These are phyloP conservation scores for Exidia glandulosa DNA, from an alignment of 768 basidiomycete genomes.

Conservation along the genomic window DNA sequence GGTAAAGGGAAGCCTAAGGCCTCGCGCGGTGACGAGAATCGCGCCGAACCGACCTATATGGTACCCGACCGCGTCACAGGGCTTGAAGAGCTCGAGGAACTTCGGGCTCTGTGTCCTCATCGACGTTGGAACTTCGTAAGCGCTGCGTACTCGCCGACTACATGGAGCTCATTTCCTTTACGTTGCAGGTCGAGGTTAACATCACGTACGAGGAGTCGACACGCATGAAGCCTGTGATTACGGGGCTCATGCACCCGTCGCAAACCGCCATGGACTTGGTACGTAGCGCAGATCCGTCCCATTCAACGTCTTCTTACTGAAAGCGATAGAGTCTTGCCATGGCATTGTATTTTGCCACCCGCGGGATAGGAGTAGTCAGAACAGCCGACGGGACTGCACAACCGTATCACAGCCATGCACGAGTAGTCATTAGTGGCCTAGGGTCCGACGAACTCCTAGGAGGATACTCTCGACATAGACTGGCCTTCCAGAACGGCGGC, in stretches of 20 bases:
- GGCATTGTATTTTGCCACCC: constrained; percentile 88
- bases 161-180: constrained; percentile 6
- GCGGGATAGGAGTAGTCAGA: constrained; percentile 52
- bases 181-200: constrained; percentile 65
- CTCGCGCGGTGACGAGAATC: too few relatives aligned
- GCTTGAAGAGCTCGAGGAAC: constrained; percentile 63
- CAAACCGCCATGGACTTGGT: constrained; percentile 89
- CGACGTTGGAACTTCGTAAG: constrained; percentile 83
- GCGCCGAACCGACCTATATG: constrained; percentile 35
- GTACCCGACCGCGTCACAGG: constrained; percentile 89
- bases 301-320: background rate
- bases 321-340: constrained; percentile 68
- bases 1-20: constrained; percentile 7
- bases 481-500: constrained; percentile 52
- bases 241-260: constrained; percentile 67
- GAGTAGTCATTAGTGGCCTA: constrained; percentile 79
- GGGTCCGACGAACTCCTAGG: constrained; percentile 94
- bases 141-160: background rate
- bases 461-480: constrained; percentile 84
- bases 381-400: constrained; percentile 23
- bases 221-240: constrained; percentile 40
- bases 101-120: constrained; percentile 63
- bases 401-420: constrained; percentile 62
- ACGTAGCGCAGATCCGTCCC: background rate
- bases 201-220: constrained; percentile 75